These are phyloP conservation scores for Bertia moriformis DNA, from an alignment of 2,329 filamentous ascomycete species.

Conservation along the genomic window DNA sequence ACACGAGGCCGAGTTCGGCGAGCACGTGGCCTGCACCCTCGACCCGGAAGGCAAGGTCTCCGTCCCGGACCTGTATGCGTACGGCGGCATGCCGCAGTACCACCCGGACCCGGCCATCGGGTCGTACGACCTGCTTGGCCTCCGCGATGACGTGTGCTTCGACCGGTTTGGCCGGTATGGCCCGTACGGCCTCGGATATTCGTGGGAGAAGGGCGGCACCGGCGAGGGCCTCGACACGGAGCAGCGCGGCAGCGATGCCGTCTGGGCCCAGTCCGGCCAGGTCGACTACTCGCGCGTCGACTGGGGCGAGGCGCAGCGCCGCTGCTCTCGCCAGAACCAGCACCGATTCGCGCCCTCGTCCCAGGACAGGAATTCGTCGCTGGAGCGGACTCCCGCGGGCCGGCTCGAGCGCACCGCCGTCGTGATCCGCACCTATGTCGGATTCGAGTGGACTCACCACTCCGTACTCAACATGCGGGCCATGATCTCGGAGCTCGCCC, in stretches of 20 bases:
- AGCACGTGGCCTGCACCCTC: conserved; percentile 46
- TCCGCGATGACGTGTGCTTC: conserved; percentile 71
- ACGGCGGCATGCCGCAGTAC: conserved; percentile 56
- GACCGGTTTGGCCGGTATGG: conserved; percentile 75
- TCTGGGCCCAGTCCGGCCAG: conserved; percentile 38
- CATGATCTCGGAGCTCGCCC: conserved; percentile 61
- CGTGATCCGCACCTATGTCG: conserved; percentile 62
- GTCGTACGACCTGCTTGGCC: conserved; percentile 58
- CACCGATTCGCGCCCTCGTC: conserved; percentile 39
- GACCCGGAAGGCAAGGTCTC: conserved; percentile 40
- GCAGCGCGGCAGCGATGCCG: conserved; percentile 44
- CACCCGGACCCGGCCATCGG: conserved; percentile 68
- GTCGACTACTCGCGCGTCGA: conserved; percentile 40
- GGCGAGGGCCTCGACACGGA: conserved; percentile 63
- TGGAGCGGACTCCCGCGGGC: conserved; percentile 54
- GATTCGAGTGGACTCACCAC: conserved; percentile 63
- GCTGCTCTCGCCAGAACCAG: conserved; percentile 44
- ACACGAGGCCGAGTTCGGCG: conserved; percentile 35
- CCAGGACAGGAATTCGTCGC: conserved; percentile 17
- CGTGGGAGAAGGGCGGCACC: conserved; percentile 53
- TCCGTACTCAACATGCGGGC: conserved; percentile 68
- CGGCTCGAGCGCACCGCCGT: conserved; percentile 76
- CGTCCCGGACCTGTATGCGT: conserved; percentile 51
- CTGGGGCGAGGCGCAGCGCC: conserved; percentile 37
- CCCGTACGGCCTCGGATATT: conserved; percentile 77